Conservation (phyloP, 805 yeast species). For the Metahyphopichia silvanorum region DNA sequence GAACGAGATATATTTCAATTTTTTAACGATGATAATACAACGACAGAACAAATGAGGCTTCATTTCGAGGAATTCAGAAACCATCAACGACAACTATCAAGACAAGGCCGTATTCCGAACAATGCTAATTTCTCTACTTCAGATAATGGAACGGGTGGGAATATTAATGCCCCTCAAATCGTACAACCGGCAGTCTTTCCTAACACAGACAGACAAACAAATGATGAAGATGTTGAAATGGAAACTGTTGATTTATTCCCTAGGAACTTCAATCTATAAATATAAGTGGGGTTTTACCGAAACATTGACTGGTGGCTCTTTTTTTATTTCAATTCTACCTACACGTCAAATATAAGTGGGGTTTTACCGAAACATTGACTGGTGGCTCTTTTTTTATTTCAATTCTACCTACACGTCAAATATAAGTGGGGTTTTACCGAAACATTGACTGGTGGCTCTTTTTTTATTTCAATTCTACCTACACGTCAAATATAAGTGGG, state of each 20-base stretch:
- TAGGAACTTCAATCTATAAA: slow-evolving; percentile 5
- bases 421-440: too few relatives aligned
- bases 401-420: too few relatives aligned
- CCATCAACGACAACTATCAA: slow-evolving; percentile 21
- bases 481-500: too few relatives aligned
- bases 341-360: too few relatives aligned
- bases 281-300: not conserved
- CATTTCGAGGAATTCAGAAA: slow-evolving; percentile 26
- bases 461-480: too few relatives aligned
- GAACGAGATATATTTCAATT: slow-evolving; percentile 31
- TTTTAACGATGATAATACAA: slow-evolving; percentile 24
- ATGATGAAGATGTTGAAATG: slow-evolving; percentile 33
- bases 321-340: not conserved
- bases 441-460: too few relatives aligned
- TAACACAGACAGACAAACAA: slow-evolving; percentile 12
- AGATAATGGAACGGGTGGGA: not conserved
- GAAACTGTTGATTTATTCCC: slow-evolving; percentile 26
- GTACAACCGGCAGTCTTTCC: slow-evolving; percentile 41
- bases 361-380: too few relatives aligned
- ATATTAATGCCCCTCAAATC: slow-evolving; percentile 36
- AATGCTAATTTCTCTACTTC: not conserved
- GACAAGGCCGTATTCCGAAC: slow-evolving; percentile 1
- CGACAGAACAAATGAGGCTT: slow-evolving; percentile 32
- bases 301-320: not conserved
- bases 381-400: too few relatives aligned